A percentile compares a stretch with the other conserved stretches of the same genome.
phyloP scores from a whole-genome alignment of 2,329 filamentous ascomycete genomes.

The Nigrospora osmanthi region DNA sequence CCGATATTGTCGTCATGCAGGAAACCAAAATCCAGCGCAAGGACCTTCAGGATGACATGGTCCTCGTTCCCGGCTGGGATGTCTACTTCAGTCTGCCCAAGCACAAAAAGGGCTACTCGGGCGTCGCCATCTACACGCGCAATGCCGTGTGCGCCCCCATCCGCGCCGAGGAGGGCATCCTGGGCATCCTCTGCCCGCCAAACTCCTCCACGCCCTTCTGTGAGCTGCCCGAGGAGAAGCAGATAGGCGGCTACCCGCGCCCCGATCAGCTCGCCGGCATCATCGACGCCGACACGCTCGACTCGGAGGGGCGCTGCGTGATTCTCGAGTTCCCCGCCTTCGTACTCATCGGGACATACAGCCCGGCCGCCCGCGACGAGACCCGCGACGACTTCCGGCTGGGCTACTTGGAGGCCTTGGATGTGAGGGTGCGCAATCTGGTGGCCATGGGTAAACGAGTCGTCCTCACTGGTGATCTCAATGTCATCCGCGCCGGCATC shows the following conservation, averaged over 20 bases:
- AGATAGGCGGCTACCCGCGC: slow-evolving; percentile 84
- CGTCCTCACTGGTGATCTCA: slow-evolving; percentile 80
- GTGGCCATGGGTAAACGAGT: slow-evolving; percentile 74
- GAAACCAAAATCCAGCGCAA: slow-evolving; percentile 95
- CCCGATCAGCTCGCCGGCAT: slow-evolving; percentile 54
- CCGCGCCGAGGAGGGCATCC: slow-evolving; percentile 87
- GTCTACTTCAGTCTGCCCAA: slow-evolving; percentile 90
- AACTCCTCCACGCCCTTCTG: slow-evolving; percentile 64
- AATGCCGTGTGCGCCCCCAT: slow-evolving; percentile 79
- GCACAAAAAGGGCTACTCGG: slow-evolving; percentile 94
- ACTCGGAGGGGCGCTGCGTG: slow-evolving; percentile 87
- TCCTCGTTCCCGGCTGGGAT: slow-evolving; percentile 90
- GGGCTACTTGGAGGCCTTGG: slow-evolving; percentile 71
- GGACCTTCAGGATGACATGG: slow-evolving; percentile 91
- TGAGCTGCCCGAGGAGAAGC: slow-evolving; percentile 63
- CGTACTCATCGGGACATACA: slow-evolving; percentile 87
- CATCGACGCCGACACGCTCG: slow-evolving; percentile 65
- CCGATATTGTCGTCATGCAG: slow-evolving; percentile 92
- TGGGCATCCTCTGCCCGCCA: slow-evolving; percentile 69
- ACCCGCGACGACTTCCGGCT: slow-evolving; percentile 74
- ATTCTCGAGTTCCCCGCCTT: slow-evolving; percentile 92
- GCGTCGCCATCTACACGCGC: slow-evolving; percentile 92
- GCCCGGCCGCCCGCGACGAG: slow-evolving; percentile 82
- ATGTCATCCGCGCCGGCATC: slow-evolving; percentile 61
- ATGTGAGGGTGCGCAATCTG: slow-evolving; percentile 79